A percentile compares a stretch with the other conserved stretches of the same genome.
phyloP scores from a whole-genome alignment of 345 rosid genomes.

The Erysimum cheiranthoides region DNA sequence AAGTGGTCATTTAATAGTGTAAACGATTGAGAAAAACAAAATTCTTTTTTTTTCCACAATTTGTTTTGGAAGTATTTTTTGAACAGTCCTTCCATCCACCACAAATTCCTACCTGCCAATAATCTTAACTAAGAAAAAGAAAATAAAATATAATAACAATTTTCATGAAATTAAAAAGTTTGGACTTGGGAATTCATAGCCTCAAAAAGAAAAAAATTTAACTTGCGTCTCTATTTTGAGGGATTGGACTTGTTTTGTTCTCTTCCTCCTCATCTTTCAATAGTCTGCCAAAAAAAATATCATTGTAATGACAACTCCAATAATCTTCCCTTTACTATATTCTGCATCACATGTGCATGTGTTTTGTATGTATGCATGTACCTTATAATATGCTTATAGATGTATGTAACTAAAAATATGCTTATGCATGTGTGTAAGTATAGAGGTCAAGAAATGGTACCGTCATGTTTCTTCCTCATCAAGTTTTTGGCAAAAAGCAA shows the following conservation, averaged over 20 bases:
- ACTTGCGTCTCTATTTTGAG: constrained; percentile 21
- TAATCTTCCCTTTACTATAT: background rate
- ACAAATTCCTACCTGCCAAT: constrained; percentile 31
- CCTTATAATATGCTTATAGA: background rate
- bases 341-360: constrained; percentile 39
- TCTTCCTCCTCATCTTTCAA: constrained; percentile 39
- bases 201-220: background rate
- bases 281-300: constrained; percentile 39
- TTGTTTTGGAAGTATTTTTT: background rate
- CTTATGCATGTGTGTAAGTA: background rate
- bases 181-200: constrained; percentile 10
- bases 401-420: background rate
- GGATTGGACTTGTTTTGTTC: constrained; percentile 39
- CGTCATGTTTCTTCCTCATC: constrained; percentile 66
- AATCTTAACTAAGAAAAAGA: constrained; percentile 26
- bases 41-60: background rate
- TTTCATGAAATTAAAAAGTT: constrained; percentile 18
- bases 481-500: constrained; percentile 77
- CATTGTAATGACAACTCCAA: background rate
- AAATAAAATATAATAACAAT: constrained; percentile 32
- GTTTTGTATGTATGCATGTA: constrained; percentile 24
- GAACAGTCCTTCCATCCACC: constrained; percentile 21
- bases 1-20: background rate
- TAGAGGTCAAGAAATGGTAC: constrained; percentile 23
- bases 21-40: background rate